Conservation (phyloP, 331 rosid genomes). For the Ulmus americana region DNA sequence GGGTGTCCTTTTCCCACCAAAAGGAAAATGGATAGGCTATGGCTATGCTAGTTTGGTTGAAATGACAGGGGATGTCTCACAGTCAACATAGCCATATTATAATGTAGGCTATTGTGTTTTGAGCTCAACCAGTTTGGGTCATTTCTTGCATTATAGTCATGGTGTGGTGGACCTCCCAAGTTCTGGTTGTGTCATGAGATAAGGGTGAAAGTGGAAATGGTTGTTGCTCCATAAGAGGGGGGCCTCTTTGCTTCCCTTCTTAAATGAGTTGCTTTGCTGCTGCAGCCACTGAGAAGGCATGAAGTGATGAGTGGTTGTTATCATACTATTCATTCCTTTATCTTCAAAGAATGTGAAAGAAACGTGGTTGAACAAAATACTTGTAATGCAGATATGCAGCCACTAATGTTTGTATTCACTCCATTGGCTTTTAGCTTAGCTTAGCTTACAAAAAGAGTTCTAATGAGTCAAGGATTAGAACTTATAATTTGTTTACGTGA, state of each 20-base stretch:
- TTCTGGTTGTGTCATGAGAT: slow-evolving; percentile 11
- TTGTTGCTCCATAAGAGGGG: slow-evolving; percentile 7
- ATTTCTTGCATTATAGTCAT: slow-evolving; percentile 24
- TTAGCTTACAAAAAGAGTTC: no score
- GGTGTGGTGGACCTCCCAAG: slow-evolving; percentile 37
- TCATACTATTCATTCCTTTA: slow-evolving; percentile 7
- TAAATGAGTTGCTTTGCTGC: background rate
- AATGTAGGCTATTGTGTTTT: slow-evolving; percentile 5
- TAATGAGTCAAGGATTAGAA: no score
- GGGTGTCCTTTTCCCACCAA: slow-evolving; percentile 18
- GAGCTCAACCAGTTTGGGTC: background rate
- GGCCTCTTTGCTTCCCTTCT: background rate
- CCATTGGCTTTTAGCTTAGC: no score
- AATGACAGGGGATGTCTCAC: slow-evolving; percentile 15
- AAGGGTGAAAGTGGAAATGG: slow-evolving; percentile 17
- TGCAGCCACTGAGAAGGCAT: background rate
- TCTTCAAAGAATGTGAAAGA: background rate
- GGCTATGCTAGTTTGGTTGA: background rate
- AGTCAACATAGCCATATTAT: background rate
- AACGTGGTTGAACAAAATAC: no score
- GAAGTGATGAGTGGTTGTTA: slow-evolving; percentile 18
- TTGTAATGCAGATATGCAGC: no score
- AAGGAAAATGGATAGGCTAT: background rate
- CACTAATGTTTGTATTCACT: no score
- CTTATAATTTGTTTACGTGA: no score